Conservation (phyloP, 768 basidiomycete genomes). For the Mycena maculata region DNA sequence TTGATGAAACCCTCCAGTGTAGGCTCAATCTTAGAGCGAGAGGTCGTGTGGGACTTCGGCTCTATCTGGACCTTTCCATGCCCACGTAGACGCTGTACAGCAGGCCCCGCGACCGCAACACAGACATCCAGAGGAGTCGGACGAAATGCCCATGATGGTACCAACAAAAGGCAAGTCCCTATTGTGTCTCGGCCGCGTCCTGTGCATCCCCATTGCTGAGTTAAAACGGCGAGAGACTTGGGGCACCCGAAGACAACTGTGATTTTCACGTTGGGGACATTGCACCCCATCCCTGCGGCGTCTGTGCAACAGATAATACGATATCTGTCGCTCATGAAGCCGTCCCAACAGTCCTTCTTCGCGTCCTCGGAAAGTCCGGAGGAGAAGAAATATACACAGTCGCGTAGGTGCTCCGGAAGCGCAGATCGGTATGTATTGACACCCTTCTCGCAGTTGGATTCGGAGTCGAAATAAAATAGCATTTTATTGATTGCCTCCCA, state of each 20-base stretch:
- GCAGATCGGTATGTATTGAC: slow-evolving; percentile 29
- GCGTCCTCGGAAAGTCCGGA: slow-evolving; percentile 31
- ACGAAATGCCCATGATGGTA: slow-evolving; percentile 33
- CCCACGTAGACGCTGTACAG: neutral
- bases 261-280: slow-evolving; percentile 40
- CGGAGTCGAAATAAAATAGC: slow-evolving; percentile 34
- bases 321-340: slow-evolving; percentile 27
- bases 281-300: slow-evolving; percentile 48
- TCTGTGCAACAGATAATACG: slow-evolving; percentile 44
- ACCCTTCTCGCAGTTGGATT: slow-evolving; percentile 15
- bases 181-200: slow-evolving; percentile 1
- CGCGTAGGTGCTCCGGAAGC: slow-evolving; percentile 34
- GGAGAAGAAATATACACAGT: slow-evolving; percentile 36
- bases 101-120: neutral
- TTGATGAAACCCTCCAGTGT: slow-evolving; percentile 31
- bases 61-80: slow-evolving; percentile 6
- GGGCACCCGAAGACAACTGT: slow-evolving; percentile 38
- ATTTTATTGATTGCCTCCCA: slow-evolving; percentile 27
- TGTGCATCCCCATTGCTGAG: slow-evolving; percentile 36
- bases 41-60: slow-evolving; percentile 8
- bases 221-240: slow-evolving; percentile 23
- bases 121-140: neutral
- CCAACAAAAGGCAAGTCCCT: slow-evolving; percentile 27
- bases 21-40: slow-evolving; percentile 14
- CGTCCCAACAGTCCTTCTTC: slow-evolving; percentile 36